A percentile compares a stretch with the other conserved stretches of the same genome.
Conservation (phyloP, 176 grass and related monocot species). For the Oryza glumipatula region DNA sequence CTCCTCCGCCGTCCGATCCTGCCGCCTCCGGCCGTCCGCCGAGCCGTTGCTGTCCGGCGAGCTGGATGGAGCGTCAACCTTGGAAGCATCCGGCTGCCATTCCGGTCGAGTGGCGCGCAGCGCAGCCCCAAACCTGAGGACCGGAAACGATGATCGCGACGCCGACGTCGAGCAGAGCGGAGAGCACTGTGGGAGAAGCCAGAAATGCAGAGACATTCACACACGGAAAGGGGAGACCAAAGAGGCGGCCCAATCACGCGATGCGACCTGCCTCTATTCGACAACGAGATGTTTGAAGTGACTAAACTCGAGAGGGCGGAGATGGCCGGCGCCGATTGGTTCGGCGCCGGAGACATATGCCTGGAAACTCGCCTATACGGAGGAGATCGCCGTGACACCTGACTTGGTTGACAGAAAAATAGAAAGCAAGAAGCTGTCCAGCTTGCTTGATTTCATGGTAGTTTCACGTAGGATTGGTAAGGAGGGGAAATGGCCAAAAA, state of each 20-base stretch:
- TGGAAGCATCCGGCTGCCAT: not conserved
- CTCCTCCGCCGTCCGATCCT: not conserved
- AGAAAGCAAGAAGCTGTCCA: not conserved
- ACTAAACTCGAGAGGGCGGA: not conserved
- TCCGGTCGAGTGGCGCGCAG: constrained; percentile 16
- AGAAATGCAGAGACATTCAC: not conserved
- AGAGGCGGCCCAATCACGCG: not conserved
- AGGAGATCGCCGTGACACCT: not conserved
- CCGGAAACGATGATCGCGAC: constrained; percentile 22
- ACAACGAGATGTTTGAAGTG: constrained; percentile 4
- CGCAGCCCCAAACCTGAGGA: constrained; percentile 1
- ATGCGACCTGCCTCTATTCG: not conserved
- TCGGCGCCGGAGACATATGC: constrained; percentile 12
- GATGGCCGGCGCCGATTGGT: not conserved
- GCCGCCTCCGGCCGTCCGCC: not conserved
- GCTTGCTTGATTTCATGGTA: not conserved
- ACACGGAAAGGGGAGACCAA: not conserved
- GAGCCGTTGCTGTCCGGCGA: not conserved
- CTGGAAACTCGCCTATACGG: not conserved
- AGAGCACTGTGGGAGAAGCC: no score
- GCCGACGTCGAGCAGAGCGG: not conserved
- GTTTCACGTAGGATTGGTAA: not conserved
- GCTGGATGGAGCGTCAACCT: not conserved
- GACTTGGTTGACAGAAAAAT: not conserved
- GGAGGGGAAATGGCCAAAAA: not conserved